Evolutionary conservation across 106 monocot genomes (phyloP), one percentile per base, ranked within the genome.

Genomic region (Chionographis japonica): DNA sequence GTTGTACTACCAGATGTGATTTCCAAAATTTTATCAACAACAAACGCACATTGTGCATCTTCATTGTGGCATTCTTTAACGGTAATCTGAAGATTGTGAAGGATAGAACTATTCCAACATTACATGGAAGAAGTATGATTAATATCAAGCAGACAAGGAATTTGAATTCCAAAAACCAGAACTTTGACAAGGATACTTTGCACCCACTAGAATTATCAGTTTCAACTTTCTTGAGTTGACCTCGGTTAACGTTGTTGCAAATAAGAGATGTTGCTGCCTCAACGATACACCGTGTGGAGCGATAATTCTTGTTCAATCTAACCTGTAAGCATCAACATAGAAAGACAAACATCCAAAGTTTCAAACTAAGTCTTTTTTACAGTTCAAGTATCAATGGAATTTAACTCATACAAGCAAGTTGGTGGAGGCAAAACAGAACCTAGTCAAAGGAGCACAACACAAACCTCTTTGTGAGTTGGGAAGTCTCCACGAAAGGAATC

Each of bases 181-280:
- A 18, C 15, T 63, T 38, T 52, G 56, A 37, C 14, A 61, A 70
- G 81, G 83, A 88, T 91, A 95, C 95, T 75, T 82, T 83, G 71
- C 66, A 74, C 14, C 91, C 95, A 78, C 54, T 35, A 16, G 84
- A 79, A 67, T 91, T 95, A 75, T 88, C 88, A 8, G 95, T 88
- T 43, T 81, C 75, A 57, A 78, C 88, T 69, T 83, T 54, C 55
- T 95, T 95, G 67, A 55, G 68, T 52, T 73, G 79, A 54, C 74
- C 75, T 52, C 88, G 67, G 58, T 79, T 95, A 55, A 68, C 65
- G 60, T 95, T 95, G 58, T 91, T 71, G 56, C 68, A 60, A 68
- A 95, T 95, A 73, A 95, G 79, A 80, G 74, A 72, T 70, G 91
- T 83, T 37, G 95, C 91, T 68, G 91, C 95, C 79, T 91, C 95